Percentiles rank a stretch among this genome's conserved stretches.
These are phyloP conservation scores for Leishmania turanica DNA, from an alignment of 208 protist genomes.

Conservation along the genomic window DNA sequence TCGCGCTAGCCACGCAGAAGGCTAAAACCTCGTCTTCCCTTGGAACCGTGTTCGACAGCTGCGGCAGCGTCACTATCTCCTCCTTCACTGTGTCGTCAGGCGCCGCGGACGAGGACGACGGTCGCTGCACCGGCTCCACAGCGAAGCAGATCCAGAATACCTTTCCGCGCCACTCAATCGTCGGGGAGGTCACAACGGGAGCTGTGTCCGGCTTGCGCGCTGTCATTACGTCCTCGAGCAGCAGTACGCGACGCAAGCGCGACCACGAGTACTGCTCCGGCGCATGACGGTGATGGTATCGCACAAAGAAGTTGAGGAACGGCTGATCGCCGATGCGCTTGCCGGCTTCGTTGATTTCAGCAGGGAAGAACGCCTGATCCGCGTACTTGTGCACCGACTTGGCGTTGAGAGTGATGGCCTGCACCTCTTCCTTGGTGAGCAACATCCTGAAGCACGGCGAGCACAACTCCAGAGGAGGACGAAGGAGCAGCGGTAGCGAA, in stretches of 20 bases:
- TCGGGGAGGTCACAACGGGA: slow-evolving; percentile 8
- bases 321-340: slow-evolving; percentile 33
- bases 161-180: slow-evolving; percentile 59
- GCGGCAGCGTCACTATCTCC: slow-evolving; percentile 48
- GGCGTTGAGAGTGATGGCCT: slow-evolving; percentile 62
- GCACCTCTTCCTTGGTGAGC: slow-evolving; percentile 45
- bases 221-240: slow-evolving; percentile 28
- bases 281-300: slow-evolving; percentile 58
- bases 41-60: slow-evolving; percentile 63
- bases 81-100: slow-evolving; percentile 30
- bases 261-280: slow-evolving; percentile 61
- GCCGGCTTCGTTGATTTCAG: slow-evolving; percentile 46
- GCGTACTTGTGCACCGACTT: slow-evolving; percentile 70
- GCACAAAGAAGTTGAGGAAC: slow-evolving; percentile 68
- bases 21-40: slow-evolving; percentile 54
- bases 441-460: slow-evolving; percentile 14
- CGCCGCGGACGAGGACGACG: not conserved
- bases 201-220: not conserved
- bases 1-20: slow-evolving; percentile 48
- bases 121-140: slow-evolving; percentile 35
- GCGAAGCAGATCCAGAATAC: slow-evolving; percentile 57
- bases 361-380: slow-evolving; percentile 57
- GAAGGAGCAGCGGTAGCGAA: slow-evolving; percentile 13
- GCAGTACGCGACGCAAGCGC: slow-evolving; percentile 40
- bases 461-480: not conserved